Conservation (phyloP, 2,329 filamentous ascomycete species). For the Monilinia fructicola region DNA sequence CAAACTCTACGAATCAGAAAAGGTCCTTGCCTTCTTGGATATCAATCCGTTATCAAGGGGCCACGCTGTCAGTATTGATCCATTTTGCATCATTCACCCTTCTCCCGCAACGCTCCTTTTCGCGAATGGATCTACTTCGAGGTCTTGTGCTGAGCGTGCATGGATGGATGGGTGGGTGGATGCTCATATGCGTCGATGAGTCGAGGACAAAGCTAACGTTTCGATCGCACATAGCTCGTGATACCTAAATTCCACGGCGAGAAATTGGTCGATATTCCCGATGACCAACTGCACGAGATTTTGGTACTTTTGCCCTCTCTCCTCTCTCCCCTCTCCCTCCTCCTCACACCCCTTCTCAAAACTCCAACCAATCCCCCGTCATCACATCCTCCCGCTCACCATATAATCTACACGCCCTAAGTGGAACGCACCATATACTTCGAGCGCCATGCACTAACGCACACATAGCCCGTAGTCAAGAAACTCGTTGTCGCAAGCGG, state of each 20-base stretch:
- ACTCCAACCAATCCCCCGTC: background rate
- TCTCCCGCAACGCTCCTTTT: background rate
- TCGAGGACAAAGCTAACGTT: background rate
- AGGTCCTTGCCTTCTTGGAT: constrained; percentile 92
- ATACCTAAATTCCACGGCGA: constrained; percentile 94
- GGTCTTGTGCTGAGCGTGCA: no score
- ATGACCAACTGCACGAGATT: constrained; percentile 80
- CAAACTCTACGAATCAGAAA: constrained; percentile 94
- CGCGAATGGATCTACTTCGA: background rate
- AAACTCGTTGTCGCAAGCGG: constrained; percentile 77
- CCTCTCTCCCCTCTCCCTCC: constrained; percentile 28
- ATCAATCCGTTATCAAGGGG: constrained; percentile 87
- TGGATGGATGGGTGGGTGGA: no score
- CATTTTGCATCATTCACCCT: background rate
- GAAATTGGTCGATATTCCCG: constrained; percentile 89
- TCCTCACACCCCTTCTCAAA: constrained; percentile 13
- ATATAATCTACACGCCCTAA: background rate
- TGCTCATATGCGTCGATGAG: background rate
- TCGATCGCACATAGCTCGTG: constrained; percentile 60
- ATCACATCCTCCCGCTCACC: background rate
- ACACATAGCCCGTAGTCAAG: constrained; percentile 70
- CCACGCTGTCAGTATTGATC: constrained; percentile 68
- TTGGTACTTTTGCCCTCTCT: constrained; percentile 53
- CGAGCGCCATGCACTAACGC: background rate
- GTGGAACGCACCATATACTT: accelerated